A percentile compares a stretch with the other conserved stretches of the same genome.
phyloP scores from a whole-genome alignment of 129 eudicot genomes.

The Arctium lappa region DNA sequence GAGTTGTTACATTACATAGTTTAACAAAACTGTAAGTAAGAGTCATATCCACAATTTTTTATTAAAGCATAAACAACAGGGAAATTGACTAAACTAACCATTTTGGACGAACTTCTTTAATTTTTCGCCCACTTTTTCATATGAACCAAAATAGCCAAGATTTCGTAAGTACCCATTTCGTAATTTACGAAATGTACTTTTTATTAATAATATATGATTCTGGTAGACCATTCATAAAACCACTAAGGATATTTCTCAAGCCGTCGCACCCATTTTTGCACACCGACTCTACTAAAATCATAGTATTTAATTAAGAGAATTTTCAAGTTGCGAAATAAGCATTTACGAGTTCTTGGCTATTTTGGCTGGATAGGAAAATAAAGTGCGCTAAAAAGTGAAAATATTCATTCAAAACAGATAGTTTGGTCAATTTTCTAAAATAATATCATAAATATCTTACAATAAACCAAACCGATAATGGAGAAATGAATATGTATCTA shows the following conservation, averaged over 20 bases:
- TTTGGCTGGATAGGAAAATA: no score
- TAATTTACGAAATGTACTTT: background rate
- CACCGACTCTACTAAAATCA: no score
- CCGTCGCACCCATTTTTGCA: no score
- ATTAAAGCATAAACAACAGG: background rate
- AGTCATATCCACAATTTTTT: background rate
- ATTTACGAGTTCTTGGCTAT: no score
- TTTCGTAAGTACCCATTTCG: background rate
- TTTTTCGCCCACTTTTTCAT: background rate
- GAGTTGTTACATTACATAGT: background rate
- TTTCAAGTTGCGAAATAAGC: no score
- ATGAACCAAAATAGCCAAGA: background rate
- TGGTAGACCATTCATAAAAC: background rate
- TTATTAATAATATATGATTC: background rate
- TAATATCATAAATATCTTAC: no score
- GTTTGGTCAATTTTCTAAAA: no score
- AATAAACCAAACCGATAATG: no score
- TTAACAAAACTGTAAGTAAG: no score
- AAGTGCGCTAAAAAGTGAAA: no score
- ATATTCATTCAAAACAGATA: background rate
- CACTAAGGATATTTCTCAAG: no score
- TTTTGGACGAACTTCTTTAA: background rate
- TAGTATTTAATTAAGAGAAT: no score
- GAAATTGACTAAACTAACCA: background rate
- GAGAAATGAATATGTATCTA: background rate